Conservation (phyloP, 2,329 filamentous ascomycete species). For the Aspergillus clavatus region DNA sequence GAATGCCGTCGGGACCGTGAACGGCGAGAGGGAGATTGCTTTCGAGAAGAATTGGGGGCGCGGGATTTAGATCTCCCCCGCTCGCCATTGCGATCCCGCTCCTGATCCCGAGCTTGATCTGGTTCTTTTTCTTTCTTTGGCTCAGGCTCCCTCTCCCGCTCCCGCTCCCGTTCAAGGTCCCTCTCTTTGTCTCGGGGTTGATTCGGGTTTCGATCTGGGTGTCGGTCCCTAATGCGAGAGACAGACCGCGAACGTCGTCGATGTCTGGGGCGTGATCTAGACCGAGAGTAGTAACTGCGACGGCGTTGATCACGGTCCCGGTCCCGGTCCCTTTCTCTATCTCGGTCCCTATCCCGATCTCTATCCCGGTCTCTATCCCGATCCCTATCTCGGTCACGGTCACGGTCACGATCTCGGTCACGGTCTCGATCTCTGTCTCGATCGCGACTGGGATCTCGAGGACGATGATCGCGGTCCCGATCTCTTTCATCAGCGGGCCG, state of each 20-base stretch:
- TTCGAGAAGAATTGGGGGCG: conserved; percentile 15
- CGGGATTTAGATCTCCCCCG: conserved; percentile 14
- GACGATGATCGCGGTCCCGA: conserved; percentile 6
- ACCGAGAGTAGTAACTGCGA: conserved; percentile 12
- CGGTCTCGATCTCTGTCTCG: conserved; percentile 12
- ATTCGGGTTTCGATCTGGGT: conserved; percentile 10
- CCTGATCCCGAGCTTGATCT: conserved; percentile 10
- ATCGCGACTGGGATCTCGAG: conserved; percentile 6
- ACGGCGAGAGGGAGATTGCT: conserved; percentile 31
- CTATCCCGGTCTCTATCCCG: conserved; percentile 9
- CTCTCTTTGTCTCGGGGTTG: conserved; percentile 9
- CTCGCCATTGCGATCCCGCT: conserved; percentile 18
- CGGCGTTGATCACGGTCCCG: conserved; percentile 18
- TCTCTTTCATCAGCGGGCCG: conserved; percentile 11
- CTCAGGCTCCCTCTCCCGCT: background rate
- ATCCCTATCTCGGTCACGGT: conserved; percentile 5
- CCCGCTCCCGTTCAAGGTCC: conserved; percentile 7
- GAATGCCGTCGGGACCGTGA: conserved; percentile 27
- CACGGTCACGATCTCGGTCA: conserved; percentile 11
- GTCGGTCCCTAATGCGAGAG: conserved; percentile 10
- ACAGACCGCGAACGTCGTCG: conserved; percentile 16
- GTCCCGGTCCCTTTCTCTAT: conserved; percentile 10
- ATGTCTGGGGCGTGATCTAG: conserved; percentile 13
- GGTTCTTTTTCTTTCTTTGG: conserved; percentile 1
- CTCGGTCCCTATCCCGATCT: conserved; percentile 11